Percentiles rank a stretch among this genome's conserved stretches.
phyloP scores from a whole-genome alignment of 495 filamentous ascomycete genomes.

The Xeromyces bisporus region DNA sequence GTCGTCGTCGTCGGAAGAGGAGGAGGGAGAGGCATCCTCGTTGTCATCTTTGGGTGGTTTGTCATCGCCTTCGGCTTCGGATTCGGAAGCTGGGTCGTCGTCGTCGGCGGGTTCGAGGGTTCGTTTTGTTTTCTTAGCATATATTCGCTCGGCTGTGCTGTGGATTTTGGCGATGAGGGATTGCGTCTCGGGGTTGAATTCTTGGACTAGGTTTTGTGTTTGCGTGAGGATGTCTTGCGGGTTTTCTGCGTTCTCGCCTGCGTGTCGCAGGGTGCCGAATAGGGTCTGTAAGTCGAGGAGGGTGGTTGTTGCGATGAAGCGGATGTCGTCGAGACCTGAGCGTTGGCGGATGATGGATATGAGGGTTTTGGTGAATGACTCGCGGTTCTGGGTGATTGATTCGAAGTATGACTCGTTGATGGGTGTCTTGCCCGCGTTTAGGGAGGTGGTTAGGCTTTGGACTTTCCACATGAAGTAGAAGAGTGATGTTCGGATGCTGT shows the following conservation, averaged over 20 bases:
- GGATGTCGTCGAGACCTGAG: constrained; percentile 50
- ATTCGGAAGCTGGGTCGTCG: constrained; percentile 38
- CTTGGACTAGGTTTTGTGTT: constrained; percentile 44
- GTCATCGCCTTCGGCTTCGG: constrained; percentile 25
- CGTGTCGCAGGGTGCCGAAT: constrained; percentile 51
- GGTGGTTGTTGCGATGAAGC: constrained; percentile 53
- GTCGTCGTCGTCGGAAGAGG: constrained; percentile 26
- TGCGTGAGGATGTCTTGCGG: constrained; percentile 32
- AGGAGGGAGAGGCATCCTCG: constrained; percentile 43
- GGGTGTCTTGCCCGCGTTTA: constrained; percentile 21
- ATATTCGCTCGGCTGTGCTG: constrained; percentile 51
- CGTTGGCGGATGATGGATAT: constrained; percentile 44
- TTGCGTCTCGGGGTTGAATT: constrained; percentile 41
- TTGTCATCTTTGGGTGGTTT: constrained; percentile 43
- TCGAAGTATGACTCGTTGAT: constrained; percentile 38
- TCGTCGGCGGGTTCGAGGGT: constrained; percentile 53
- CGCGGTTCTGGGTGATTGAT: constrained; percentile 24
- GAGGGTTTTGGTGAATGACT: constrained; percentile 41
- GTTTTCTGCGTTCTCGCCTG: constrained; percentile 21
- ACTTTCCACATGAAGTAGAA: constrained; percentile 97
- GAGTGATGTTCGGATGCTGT: constrained; percentile 51
- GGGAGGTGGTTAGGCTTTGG: constrained; percentile 25
- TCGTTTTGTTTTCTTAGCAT: constrained; percentile 50
- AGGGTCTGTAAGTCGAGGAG: constrained; percentile 69
- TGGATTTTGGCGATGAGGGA: constrained; percentile 56